Percentiles rank a stretch among this genome's conserved stretches.
Evolutionary conservation across 139 green algal genomes (phyloP).

Genomic region (Micromonas commoda): DNA sequence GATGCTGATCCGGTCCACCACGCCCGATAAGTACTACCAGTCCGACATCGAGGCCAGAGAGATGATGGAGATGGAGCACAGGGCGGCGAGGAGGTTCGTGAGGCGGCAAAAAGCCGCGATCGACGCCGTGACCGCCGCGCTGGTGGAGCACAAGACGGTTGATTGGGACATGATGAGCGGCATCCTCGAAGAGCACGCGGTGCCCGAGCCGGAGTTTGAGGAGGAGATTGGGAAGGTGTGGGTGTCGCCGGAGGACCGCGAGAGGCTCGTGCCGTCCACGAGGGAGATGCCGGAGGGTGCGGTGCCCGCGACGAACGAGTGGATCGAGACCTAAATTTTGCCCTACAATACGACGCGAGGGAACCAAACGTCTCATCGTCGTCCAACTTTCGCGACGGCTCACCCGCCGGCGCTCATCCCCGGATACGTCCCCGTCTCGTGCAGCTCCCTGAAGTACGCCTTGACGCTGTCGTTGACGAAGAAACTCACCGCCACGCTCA

Average conservation of each 20-base stretch:
- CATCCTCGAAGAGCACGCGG: background rate
- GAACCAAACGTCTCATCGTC: too few species aligned
- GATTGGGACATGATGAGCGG: background rate
- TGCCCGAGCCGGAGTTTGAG: background rate
- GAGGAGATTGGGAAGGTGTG: background rate
- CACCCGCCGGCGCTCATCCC: too few species aligned
- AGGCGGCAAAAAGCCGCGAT: constrained; percentile 8
- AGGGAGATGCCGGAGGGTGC: background rate
- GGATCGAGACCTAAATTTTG: background rate
- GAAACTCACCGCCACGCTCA: constrained; percentile 19
- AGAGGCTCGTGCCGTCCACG: background rate
- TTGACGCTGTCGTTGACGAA: constrained; percentile 18
- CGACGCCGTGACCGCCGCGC: background rate
- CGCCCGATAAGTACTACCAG: background rate
- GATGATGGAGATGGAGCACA: background rate
- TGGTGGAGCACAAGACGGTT: constrained; percentile 19
- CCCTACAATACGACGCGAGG: too few species aligned
- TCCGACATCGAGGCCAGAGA: background rate
- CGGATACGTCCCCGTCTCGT: too few species aligned
- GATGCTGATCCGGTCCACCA: background rate
- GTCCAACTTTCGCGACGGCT: too few species aligned
- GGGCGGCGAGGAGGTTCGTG: background rate
- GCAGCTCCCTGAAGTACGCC: background rate
- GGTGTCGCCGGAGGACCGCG: background rate
- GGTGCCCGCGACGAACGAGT: background rate